Evolutionary conservation across 192 early-diverging fungal genomes (phyloP).

Genomic region (Neocallimastix lanati): DNA sequence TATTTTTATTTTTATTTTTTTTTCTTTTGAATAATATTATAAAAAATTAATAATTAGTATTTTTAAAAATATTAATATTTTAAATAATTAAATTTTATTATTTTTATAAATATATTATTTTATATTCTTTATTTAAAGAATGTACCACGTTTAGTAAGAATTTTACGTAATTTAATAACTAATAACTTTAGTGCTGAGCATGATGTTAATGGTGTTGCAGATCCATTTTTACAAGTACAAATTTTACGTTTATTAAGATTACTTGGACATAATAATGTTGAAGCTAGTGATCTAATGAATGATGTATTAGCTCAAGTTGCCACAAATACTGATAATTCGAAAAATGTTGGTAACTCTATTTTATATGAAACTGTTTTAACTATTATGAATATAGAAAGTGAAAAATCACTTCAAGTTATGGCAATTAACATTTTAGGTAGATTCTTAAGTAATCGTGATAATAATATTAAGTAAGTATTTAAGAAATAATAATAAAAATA

Average conservation of each 20-base stretch:
- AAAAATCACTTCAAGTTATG: slow-evolving; percentile 74
- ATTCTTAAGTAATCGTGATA: slow-evolving; percentile 85
- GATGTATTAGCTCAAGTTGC: slow-evolving; percentile 93
- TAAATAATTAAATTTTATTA: too few species aligned
- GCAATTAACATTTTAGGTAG: slow-evolving; percentile 96
- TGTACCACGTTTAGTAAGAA: slow-evolving; percentile 68
- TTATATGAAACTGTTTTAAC: slow-evolving; percentile 94
- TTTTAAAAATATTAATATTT: too few species aligned
- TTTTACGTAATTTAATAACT: slow-evolving; percentile 72
- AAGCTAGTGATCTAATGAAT: slow-evolving; percentile 81
- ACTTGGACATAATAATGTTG: slow-evolving; percentile 48
- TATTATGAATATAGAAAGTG: slow-evolving; percentile 86
- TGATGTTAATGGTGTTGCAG: slow-evolving; percentile 89
- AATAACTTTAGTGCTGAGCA: slow-evolving; percentile 83
- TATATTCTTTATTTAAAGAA: slow-evolving; percentile 9
- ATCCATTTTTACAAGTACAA: slow-evolving; percentile 94
- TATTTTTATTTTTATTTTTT: too few species aligned
- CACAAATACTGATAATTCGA: slow-evolving; percentile 81
- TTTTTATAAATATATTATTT: too few species aligned
- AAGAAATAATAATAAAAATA: too few species aligned
- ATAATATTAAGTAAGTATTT: slow-evolving; percentile 73
- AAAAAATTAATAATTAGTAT: too few species aligned
- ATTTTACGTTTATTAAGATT: slow-evolving; percentile 75
- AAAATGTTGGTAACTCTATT: slow-evolving; percentile 96
- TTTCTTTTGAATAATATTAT: too few species aligned